Conservation (phyloP, 78 protist species). For the Polysphondylium violaceum region DNA sequence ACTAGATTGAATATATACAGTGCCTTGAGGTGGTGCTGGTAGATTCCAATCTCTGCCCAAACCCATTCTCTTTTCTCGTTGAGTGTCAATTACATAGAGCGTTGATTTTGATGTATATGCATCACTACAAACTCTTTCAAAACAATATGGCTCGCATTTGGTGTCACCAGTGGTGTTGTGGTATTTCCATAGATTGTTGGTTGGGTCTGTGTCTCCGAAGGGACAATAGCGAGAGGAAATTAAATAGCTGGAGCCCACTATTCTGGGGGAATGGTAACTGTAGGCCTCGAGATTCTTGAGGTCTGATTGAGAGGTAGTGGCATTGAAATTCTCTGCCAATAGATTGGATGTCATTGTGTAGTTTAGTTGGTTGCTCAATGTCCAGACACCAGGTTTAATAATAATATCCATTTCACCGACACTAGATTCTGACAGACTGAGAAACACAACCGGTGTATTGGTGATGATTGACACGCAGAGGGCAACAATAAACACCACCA, state of each 20-base stretch:
- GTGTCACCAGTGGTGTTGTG: background rate
- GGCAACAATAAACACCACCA: slow-evolving; percentile 80
- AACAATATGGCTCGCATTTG: slow-evolving; percentile 37
- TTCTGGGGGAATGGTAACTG: slow-evolving; percentile 58
- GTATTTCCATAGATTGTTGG: slow-evolving; percentile 19
- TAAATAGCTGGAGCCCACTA: background rate
- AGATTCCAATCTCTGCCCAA: slow-evolving; percentile 75
- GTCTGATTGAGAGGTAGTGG: background rate
- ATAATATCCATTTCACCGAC: slow-evolving; percentile 53
- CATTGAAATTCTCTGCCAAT: too few species aligned
- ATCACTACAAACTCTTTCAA: slow-evolving; percentile 9
- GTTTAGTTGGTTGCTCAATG: slow-evolving; percentile 39
- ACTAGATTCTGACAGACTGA: slow-evolving; percentile 63
- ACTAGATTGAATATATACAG: slow-evolving; percentile 15
- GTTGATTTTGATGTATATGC: background rate
- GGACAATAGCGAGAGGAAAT: slow-evolving; percentile 17
- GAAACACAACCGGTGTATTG: slow-evolving; percentile 84
- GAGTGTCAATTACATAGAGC: slow-evolving; percentile 37
- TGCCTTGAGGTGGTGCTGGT: slow-evolving; percentile 15
- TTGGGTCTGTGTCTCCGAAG: slow-evolving; percentile 3
- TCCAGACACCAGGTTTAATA: slow-evolving; percentile 1
- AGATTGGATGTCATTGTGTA: slow-evolving; percentile 61
- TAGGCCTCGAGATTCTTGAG: background rate
- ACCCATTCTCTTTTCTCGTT: slow-evolving; percentile 75
- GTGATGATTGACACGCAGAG: slow-evolving; percentile 75